Evolutionary conservation across 306 rosid species (phyloP).

Genomic region (Abrus precatorius): DNA sequence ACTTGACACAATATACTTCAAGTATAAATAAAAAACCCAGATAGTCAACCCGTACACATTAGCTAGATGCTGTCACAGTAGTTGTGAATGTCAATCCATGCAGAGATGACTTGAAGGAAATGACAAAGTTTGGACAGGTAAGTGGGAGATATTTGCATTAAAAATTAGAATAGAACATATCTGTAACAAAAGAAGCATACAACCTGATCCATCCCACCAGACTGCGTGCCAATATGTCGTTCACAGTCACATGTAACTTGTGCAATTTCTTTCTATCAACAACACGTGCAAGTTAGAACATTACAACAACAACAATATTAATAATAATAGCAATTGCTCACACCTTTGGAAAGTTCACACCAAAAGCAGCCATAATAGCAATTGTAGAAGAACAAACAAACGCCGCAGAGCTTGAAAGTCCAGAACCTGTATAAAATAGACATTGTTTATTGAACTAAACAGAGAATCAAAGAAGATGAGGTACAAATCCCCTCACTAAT

Average conservation of each 20-base stretch:
- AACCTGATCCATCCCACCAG: conserved; percentile 99
- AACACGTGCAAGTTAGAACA: conserved; percentile 48
- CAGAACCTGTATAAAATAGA: conserved; percentile 72
- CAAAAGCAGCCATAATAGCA: conserved; percentile 95
- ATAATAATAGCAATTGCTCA: no score
- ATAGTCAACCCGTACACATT: background rate
- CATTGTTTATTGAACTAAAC: conserved; percentile 3
- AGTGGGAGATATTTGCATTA: background rate
- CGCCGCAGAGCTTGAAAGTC: conserved; percentile 96
- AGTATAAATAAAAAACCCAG: conserved; percentile 17
- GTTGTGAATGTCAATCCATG: conserved; percentile 6
- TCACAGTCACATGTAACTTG: conserved; percentile 95
- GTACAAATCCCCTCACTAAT: background rate
- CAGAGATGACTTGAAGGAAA: conserved; percentile 18
- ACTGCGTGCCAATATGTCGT: conserved; percentile 94
- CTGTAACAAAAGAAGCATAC: conserved; percentile 8
- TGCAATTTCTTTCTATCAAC: conserved; percentile 89
- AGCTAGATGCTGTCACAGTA: conserved; percentile 24
- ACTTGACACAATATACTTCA: background rate
- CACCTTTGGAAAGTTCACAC: conserved; percentile 82
- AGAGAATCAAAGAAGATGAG: conserved; percentile 25
- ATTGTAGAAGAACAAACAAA: conserved; percentile 97
- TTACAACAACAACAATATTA: no score
- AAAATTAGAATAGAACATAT: conserved; percentile 35
- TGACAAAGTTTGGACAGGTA: conserved; percentile 3